Evolutionary conservation across 441 rosid species (phyloP).

Genomic region (Gossypium gossypioides): DNA sequence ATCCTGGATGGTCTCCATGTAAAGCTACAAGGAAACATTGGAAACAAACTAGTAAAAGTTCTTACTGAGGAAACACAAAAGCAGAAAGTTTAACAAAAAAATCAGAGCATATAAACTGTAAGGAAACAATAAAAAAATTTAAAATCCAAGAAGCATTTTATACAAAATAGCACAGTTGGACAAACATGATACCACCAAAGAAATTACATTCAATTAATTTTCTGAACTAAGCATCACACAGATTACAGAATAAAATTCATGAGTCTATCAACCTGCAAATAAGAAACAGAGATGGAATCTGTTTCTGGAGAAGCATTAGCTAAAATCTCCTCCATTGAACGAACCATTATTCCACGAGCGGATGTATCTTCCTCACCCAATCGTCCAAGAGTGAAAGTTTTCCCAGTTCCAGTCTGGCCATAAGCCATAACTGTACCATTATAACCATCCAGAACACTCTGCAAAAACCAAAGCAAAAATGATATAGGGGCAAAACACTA

Average conservation of each 20-base stretch:
- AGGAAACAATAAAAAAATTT: background rate
- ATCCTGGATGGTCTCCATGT: conserved; percentile 96
- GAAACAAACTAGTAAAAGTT: conserved; percentile 15
- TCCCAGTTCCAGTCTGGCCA: conserved; percentile 98
- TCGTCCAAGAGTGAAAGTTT: conserved; percentile 89
- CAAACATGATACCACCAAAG: background rate
- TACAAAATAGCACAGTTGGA: background rate
- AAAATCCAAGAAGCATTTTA: background rate
- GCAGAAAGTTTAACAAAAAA: background rate
- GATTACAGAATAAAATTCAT: background rate
- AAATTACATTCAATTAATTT: background rate
- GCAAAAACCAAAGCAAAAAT: conserved; percentile 9
- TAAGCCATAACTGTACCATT: conserved; percentile 98
- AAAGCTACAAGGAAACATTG: conserved; percentile 47
- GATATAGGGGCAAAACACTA: background rate
- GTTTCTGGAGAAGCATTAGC: conserved; percentile 54
- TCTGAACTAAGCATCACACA: background rate
- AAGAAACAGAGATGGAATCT: conserved; percentile 74
- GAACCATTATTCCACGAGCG: conserved; percentile 96
- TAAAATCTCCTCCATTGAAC: conserved; percentile 92
- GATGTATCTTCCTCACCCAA: conserved; percentile 81
- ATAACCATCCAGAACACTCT: conserved; percentile 97
- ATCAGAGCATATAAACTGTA: background rate
- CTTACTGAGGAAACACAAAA: background rate
- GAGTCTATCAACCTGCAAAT: conserved; percentile 60